Conservation (phyloP, 805 yeast species). For the Hagleromyces aurorensis region DNA sequence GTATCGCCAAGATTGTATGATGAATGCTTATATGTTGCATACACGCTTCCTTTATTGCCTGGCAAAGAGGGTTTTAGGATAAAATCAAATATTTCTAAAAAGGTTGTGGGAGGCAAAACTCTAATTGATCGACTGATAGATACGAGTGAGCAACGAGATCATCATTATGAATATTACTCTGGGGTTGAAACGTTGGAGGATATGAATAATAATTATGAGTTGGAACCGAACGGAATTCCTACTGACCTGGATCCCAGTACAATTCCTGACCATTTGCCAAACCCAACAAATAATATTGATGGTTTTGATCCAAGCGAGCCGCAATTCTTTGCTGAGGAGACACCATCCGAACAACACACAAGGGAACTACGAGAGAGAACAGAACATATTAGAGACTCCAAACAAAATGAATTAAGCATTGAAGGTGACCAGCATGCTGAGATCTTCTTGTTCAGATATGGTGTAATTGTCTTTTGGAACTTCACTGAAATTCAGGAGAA, state of each 20-base stretch:
- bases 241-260: slow-evolving; percentile 15
- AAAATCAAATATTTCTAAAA: slow-evolving; percentile 48
- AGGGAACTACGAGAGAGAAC: slow-evolving; percentile 15
- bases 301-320: slow-evolving; percentile 93
- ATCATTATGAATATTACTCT: slow-evolving; percentile 83
- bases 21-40: slow-evolving; percentile 89
- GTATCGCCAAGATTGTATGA: slow-evolving; percentile 84
- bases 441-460: slow-evolving; percentile 81
- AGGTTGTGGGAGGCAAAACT: slow-evolving; percentile 34
- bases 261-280: slow-evolving; percentile 25
- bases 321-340: slow-evolving; percentile 62
- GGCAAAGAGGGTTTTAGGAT: slow-evolving; percentile 75
- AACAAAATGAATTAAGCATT: slow-evolving; percentile 17
- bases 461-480: slow-evolving; percentile 98
- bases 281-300: slow-evolving; percentile 30
- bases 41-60: slow-evolving; percentile 76
- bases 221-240: slow-evolving; percentile 23
- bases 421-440: slow-evolving; percentile 55
- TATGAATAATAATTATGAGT: slow-evolving; percentile 37
- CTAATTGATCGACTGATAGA: slow-evolving; percentile 72
- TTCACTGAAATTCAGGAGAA: slow-evolving; percentile 88
- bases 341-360: slow-evolving; percentile 13
- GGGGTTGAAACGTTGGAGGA: slow-evolving; percentile 60
- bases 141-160: slow-evolving; percentile 78
- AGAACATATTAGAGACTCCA: slow-evolving; percentile 8